These are phyloP conservation scores for Phaeosphaeriaceae sp. DNA, from an alignment of 2,329 filamentous ascomycete species.

Conservation along the genomic window DNA sequence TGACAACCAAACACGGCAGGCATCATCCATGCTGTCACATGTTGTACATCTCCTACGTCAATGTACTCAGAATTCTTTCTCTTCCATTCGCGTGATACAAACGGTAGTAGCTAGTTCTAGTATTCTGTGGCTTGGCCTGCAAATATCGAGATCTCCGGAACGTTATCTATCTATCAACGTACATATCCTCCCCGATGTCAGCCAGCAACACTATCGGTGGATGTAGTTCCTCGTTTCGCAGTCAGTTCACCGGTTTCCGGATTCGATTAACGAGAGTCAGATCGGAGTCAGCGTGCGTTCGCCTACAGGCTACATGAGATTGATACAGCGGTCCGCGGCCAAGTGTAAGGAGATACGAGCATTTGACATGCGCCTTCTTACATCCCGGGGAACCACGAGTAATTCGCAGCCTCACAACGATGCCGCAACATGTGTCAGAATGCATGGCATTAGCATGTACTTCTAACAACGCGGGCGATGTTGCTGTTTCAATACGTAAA, in stretches of 20 bases:
- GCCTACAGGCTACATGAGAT: conserved; percentile 10
- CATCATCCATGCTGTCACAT: conserved; percentile 22
- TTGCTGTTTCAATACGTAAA: no score
- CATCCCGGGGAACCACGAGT: no score
- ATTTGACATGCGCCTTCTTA: no score
- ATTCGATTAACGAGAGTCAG: conserved; percentile 8
- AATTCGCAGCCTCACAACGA: no score
- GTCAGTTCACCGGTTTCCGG: neutral
- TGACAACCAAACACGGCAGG: conserved; percentile 18
- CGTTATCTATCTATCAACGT: neutral
- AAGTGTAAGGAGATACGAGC: neutral
- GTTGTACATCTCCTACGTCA: conserved; percentile 12
- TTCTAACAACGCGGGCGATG: no score
- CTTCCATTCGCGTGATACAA: neutral
- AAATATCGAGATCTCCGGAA: no score
- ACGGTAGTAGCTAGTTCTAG: neutral
- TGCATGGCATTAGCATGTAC: no score
- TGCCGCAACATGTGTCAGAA: no score
- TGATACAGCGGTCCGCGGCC: neutral
- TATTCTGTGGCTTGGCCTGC: no score
- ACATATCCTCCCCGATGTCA: no score
- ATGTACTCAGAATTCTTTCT: neutral
- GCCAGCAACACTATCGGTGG: no score
- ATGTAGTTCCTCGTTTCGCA: neutral
- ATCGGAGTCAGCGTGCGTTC: conserved; percentile 6